Evolutionary conservation across 164 flowering plant species (phyloP), one percentile per base, ranked within the genome.

Genomic region (Berberis vulgaris): DNA sequence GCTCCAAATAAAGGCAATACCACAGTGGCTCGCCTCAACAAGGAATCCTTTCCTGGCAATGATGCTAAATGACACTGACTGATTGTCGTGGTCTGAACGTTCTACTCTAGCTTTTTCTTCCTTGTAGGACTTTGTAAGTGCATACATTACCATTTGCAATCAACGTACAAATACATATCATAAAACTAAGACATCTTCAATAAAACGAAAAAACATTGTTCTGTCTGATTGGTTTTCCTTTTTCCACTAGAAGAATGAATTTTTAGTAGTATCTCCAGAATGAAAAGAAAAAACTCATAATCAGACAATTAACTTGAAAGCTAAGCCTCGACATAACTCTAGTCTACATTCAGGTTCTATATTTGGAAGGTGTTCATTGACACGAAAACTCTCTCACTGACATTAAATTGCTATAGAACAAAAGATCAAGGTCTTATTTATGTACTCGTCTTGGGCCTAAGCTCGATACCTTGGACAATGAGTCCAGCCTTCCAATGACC

Each of bases 41-140:
- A 57, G 3, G 66, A 26, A 68, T 57, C 66, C 66, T 6, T 26
- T 61, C 7, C 47, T 68, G 39, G 57, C 54, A 26, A 26, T 26
- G 8, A 62, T 56, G 50, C 57, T 57, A 39, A 56, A 61, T 55
- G 70, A 61, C 26, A 26, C 26, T 47, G 65, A 67, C 26, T 67
- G 7, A 54, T 50, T 63, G 39, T 62, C 26, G 41, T 7, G 2
- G 9, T 58, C 1, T n/a, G n/a, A 11, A 6, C 2, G 9, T 7
- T 38, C 2, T 61, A 7, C 41, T 61, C 54, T 49, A 46, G 43
- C 39, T 40, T 45, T 49, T 4, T 46, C 10, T 9, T 38, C 1
- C 54, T 49, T 13, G 43, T 47, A 11, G 40, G n/a, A 6, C 43
- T 40, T 11, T 5, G 41, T 57, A 1, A 9, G 9, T 52, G 60